These are phyloP conservation scores for Musa itinerans DNA, from an alignment of 176 grass and related monocot genomes.

Conservation along the genomic window DNA sequence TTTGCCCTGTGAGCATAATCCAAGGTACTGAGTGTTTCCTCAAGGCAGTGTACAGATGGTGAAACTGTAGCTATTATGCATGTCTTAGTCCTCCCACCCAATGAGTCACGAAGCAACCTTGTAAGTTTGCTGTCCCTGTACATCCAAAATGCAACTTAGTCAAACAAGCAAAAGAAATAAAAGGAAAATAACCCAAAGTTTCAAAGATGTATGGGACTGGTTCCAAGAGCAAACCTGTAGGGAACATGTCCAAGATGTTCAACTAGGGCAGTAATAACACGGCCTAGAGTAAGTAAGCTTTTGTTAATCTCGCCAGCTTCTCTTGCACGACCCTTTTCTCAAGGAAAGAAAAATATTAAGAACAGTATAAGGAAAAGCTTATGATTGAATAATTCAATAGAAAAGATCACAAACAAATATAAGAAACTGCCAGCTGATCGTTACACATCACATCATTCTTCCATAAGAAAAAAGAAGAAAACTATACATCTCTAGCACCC, in stretches of 20 bases:
- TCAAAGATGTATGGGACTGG: constrained; percentile 6
- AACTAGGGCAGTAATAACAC: constrained; percentile 91
- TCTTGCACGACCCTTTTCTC: constrained; percentile 72
- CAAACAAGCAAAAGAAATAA: background rate
- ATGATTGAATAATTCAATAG: background rate
- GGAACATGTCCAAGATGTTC: constrained; percentile 96
- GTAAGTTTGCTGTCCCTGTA: constrained; percentile 97
- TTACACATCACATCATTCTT: background rate
- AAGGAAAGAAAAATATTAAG: constrained; percentile 2
- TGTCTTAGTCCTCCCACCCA: constrained; percentile 97
- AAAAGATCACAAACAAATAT: background rate
- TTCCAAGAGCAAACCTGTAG: constrained; percentile 52
- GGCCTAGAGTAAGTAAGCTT: constrained; percentile 95
- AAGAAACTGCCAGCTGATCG: background rate
- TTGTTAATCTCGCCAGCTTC: constrained; percentile 99
- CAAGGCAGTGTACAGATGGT: constrained; percentile 88
- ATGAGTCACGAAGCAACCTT: constrained; percentile 79
- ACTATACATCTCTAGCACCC: constrained; percentile 81
- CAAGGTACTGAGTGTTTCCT: constrained; percentile 93
- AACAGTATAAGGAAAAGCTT: background rate
- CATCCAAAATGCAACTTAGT: constrained; percentile 17
- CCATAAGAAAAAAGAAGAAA: constrained; percentile 1
- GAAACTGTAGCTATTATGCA: constrained; percentile 99
- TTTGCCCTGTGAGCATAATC: constrained; percentile 97
- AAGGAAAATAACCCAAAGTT: background rate